Evolutionary conservation across 345 rosid genomes (phyloP), one percentile per base, ranked within the genome.

Genomic region (Hibiscus syriacus): DNA sequence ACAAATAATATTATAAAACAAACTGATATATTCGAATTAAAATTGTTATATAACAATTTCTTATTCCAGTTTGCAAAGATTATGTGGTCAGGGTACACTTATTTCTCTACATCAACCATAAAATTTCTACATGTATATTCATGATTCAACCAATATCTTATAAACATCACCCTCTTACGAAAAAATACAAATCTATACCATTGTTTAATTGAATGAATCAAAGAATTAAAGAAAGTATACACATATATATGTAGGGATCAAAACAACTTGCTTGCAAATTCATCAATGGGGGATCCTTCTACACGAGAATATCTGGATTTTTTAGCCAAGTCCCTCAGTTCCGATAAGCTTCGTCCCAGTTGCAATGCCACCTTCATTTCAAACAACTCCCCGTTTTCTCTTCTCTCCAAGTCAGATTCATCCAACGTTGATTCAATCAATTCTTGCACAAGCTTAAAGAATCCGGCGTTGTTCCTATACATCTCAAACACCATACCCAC

Each of bases 401-500:
- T 81, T 62, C 72, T 68, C 69, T 66, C 75, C 6, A 60, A 71
- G 29, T 74, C 72, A 16, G 63, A 59, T 65, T 81, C 90, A 0
- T 34, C 65, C 0, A 79, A 17, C 20, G 70, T 83, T 1, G 80
- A 81, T 54, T 79, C 80, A 45, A 83, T 72, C 6, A 70, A 73
- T 64, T 85, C 87, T 66, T 79, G 76, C 81, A 77, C 55, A 5
- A 72, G 79, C 50, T 76, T 70, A 9, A 79, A 81, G 72, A 79
- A 82, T 7, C 89, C 87, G 0, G 82, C 89, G 36, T 78, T 80
- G 72, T 74, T 67, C 12, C 84, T 38, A 9, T 83, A 79, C 86
- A 85, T 79, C 79, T 82, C 87, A 13, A 85, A 76, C 74, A 82
- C 82, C 87, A 85, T 82, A 17, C 87, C 89, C 14, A 79, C 78